Percentiles rank a stretch among this genome's conserved stretches.
Conservation (phyloP, 164 flowering plant genomes). For the Vitis vinifera region DNA sequence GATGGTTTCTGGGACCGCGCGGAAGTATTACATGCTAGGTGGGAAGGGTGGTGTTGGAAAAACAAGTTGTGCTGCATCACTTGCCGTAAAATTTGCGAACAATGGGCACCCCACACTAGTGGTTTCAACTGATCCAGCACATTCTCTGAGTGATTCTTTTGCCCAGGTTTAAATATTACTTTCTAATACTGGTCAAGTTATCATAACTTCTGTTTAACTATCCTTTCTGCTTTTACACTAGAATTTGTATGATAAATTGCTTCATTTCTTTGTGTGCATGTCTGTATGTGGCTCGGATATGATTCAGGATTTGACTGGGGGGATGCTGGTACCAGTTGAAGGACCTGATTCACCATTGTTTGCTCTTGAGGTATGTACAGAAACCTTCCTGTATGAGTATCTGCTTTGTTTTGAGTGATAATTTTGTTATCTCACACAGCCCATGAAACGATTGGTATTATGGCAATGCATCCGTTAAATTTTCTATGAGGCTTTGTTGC, state of each 20-base stretch:
- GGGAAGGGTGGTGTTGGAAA: constrained; percentile 99
- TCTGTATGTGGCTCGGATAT: background rate
- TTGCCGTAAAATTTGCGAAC: constrained; percentile 91
- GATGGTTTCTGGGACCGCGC: constrained; percentile 62
- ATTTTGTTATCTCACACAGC: background rate
- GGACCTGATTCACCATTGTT: constrained; percentile 81
- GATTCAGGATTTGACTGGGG: constrained; percentile 86
- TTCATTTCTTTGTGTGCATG: background rate
- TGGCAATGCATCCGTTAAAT: no score
- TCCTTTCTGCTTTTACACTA: background rate
- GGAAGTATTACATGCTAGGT: constrained; percentile 90
- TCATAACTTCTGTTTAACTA: no score
- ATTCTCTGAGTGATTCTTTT: constrained; percentile 97
- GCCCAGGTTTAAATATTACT: constrained; percentile 53
- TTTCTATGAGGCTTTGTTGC: background rate
- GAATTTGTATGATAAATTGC: background rate
- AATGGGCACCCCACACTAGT: constrained; percentile 87
- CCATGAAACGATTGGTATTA: no score
- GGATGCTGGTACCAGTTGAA: constrained; percentile 80
- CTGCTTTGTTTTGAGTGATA: background rate
- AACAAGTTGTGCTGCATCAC: constrained; percentile 96
- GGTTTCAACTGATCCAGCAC: constrained; percentile 98
- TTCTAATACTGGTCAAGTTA: background rate
- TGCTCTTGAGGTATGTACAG: constrained; percentile 83
- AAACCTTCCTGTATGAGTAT: background rate